Conservation (phyloP, 768 basidiomycete genomes). For the Galerina sulciceps region DNA sequence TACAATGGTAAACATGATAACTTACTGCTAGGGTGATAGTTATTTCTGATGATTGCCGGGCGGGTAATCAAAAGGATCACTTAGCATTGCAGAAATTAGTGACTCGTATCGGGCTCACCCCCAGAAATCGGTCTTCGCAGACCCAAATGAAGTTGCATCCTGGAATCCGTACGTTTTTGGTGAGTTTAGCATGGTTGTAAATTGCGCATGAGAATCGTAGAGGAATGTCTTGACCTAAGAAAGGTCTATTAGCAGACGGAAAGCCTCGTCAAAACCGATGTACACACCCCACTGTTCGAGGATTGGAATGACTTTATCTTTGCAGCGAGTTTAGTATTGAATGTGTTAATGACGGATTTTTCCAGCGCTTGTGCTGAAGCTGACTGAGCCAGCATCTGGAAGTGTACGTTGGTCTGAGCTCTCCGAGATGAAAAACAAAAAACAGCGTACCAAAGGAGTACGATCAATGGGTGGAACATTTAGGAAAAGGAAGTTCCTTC, state of each 20-base stretch:
- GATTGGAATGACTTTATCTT: slow-evolving; percentile 44
- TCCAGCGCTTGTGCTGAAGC: slow-evolving; percentile 42
- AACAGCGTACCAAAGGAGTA: slow-evolving; percentile 40
- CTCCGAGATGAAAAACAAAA: too few relatives aligned
- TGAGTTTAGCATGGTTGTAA: slow-evolving; percentile 50
- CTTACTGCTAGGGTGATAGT: slow-evolving; percentile 59
- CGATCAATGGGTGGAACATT: slow-evolving; percentile 45
- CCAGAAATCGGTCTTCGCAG: slow-evolving; percentile 52
- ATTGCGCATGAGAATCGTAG: slow-evolving; percentile 54
- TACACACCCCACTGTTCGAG: slow-evolving; percentile 49
- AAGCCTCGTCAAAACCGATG: too few relatives aligned
- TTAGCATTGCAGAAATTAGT: background rate
- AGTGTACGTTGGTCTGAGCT: background rate
- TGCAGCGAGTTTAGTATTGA: slow-evolving; percentile 52
- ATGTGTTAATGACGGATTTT: slow-evolving; percentile 51
- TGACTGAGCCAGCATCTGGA: slow-evolving; percentile 52
- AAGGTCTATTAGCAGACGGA: background rate
- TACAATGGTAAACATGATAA: background rate
- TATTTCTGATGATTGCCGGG: slow-evolving; percentile 41
- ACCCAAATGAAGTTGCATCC: slow-evolving; percentile 52
- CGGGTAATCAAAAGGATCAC: background rate
- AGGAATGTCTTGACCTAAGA: slow-evolving; percentile 48
- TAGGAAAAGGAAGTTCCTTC: slow-evolving; percentile 57
- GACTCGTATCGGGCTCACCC: slow-evolving; percentile 37
- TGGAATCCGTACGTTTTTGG: slow-evolving; percentile 56